A percentile compares a stretch with the other conserved stretches of the same genome.
These are phyloP conservation scores for Venturia carpophila DNA, from an alignment of 2,329 filamentous ascomycete genomes.

Conservation along the genomic window DNA sequence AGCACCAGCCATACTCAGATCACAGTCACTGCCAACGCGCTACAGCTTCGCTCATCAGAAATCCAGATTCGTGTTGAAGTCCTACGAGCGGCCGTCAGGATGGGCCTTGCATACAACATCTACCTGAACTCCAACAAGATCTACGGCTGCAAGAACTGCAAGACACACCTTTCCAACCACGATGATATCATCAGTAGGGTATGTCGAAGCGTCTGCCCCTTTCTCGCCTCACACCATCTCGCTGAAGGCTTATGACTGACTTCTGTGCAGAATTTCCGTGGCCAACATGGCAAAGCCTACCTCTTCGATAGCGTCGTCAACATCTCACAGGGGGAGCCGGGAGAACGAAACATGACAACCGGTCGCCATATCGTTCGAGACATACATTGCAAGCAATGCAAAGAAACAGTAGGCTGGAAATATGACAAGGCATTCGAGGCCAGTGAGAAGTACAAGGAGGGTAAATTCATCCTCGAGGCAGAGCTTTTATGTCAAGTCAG, in stretches of 20 bases:
- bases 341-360: slow-evolving; percentile 96
- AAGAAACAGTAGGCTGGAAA: slow-evolving; percentile 92
- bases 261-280: slow-evolving; percentile 75
- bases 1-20: neutral
- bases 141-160: slow-evolving; percentile 87
- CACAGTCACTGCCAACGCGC: neutral
- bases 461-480: slow-evolving; percentile 92
- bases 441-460: slow-evolving; percentile 97
- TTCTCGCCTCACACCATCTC: neutral
- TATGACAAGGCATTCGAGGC: slow-evolving; percentile 95
- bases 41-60: neutral
- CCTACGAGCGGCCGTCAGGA: slow-evolving; percentile 31
- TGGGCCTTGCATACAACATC: slow-evolving; percentile 87
- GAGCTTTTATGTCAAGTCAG: slow-evolving; percentile 76
- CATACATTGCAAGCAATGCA: slow-evolving; percentile 85
- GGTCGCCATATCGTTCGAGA: slow-evolving; percentile 90
- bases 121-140: slow-evolving; percentile 83
- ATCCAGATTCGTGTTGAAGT: slow-evolving; percentile 5
- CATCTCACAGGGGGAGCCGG: slow-evolving; percentile 71
- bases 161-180: slow-evolving; percentile 88
- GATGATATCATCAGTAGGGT: slow-evolving; percentile 94
- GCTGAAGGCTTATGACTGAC: slow-evolving; percentile 14
- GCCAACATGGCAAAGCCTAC: slow-evolving; percentile 96
- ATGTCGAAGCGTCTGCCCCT: slow-evolving; percentile 29
- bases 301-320: slow-evolving; percentile 95